Conservation (phyloP, 1,284 basidiomycete genomes). For the Leccinum cinnamomeum region DNA sequence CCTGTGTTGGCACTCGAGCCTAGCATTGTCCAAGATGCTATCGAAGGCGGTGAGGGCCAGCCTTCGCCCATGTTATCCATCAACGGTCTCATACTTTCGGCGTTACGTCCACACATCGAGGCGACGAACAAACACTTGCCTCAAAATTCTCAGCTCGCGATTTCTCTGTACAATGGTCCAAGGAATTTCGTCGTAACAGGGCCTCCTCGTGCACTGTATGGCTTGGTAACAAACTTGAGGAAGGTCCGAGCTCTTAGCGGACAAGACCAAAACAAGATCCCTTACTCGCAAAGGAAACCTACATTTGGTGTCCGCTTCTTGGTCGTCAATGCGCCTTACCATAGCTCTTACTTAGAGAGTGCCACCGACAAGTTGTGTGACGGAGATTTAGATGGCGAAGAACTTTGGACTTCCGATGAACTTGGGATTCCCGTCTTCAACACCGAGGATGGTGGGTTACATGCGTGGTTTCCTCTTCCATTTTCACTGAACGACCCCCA, state of each 20-base stretch:
- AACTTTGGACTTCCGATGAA: slow-evolving; percentile 73
- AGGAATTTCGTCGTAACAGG: slow-evolving; percentile 94
- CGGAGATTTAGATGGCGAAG: slow-evolving; percentile 75
- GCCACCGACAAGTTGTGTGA: slow-evolving; percentile 75
- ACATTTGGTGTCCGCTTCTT: too few species aligned
- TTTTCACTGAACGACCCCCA: slow-evolving; percentile 20
- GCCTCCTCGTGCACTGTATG: slow-evolving; percentile 67
- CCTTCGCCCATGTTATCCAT: slow-evolving; percentile 95
- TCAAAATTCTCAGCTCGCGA: slow-evolving; percentile 73
- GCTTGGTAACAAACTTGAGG: too few species aligned
- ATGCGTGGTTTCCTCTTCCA: slow-evolving; percentile 4
- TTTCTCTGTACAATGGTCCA: slow-evolving; percentile 92
- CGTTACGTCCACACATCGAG: slow-evolving; percentile 43
- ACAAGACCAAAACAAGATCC: slow-evolving; percentile 62
- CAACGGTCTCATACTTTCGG: slow-evolving; percentile 34
- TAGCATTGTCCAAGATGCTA: slow-evolving; percentile 52
- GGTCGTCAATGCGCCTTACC: slow-evolving; percentile 49
- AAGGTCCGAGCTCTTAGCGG: slow-evolving; percentile 78
- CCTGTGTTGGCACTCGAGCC: slow-evolving; percentile 93
- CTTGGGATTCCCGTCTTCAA: slow-evolving; percentile 87
- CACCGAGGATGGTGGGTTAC: slow-evolving; percentile 58
- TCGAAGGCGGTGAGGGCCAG: slow-evolving; percentile 63
- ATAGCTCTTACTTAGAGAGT: slow-evolving; percentile 80
- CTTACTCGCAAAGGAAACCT: slow-evolving; percentile 70
- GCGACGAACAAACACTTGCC: slow-evolving; percentile 89